Evolutionary conservation across 306 rosid species (phyloP), one percentile per base, ranked within the genome.

Genomic region (Cucumis cinereus): DNA sequence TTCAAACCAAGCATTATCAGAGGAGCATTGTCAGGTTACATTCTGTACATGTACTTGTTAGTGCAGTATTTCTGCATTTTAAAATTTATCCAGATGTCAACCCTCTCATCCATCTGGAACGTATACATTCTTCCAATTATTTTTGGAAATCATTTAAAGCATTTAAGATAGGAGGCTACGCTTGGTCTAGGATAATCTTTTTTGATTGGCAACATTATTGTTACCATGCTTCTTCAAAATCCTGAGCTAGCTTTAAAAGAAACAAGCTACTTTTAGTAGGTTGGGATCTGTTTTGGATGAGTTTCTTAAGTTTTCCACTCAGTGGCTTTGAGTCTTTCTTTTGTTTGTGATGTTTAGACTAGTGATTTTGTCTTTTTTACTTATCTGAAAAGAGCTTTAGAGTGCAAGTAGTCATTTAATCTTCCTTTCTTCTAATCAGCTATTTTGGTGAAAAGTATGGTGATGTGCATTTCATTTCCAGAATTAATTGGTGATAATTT

Each of bases 11-110:
- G 89, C 85, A 3, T 83, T 93, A 76, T 93, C 98, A 0, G 98
- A 93, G 89, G 98, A 93, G 90, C 98, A 93, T 76, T 93, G 98
- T 83, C 98, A 93, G 93, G 98, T 93, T 45, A 58, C 62, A 53
- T 45, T 71, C 60, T 82, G 56, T 71, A 76, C 19, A 41, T 23
- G 77, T 52, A 19, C 49, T 19, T 70, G 40, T 38, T 40, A 10
- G 22, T 76, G 24, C 41, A 19, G 24, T 76, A 59, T 45, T 59
- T 57, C 54, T 76, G 36, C 22, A 22, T 59, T 41, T 58, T 26
- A 72, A 72, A 33, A 28, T 33, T 40, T 52, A 30, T 49, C 8
- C 16, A 0, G 61, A 68, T 72, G 2, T 72, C 45, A 68, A 22
- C 55, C 26, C 4, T 7, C 22, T 70, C 57, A 60, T 1, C n/a